phyloP scores from a whole-genome alignment of 1,139 yeast genomes.

The Saccharomyces hybrid region DNA sequence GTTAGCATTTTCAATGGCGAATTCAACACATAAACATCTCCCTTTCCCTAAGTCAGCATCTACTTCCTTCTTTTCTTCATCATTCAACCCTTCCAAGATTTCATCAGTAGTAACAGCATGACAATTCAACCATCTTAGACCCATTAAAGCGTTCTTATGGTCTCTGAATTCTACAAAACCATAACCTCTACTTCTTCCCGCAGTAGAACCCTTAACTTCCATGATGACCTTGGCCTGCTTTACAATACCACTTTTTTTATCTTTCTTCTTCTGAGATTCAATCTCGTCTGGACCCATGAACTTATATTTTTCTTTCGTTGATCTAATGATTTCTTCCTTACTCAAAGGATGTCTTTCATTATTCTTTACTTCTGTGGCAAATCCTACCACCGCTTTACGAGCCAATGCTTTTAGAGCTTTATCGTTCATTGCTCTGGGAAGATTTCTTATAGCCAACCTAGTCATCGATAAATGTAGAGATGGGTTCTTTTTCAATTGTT shows the following conservation, averaged over 20 bases:
- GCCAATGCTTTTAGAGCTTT: constrained; percentile 86
- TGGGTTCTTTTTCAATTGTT: constrained; percentile 86
- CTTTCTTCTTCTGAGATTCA: constrained; percentile 42
- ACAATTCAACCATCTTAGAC: constrained; percentile 93
- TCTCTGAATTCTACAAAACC: constrained; percentile 93
- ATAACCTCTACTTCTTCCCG: constrained; percentile 92
- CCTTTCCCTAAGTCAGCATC: constrained; percentile 47
- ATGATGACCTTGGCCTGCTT: constrained; percentile 87
- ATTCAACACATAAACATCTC: constrained; percentile 84
- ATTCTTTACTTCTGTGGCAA: constrained; percentile 84
- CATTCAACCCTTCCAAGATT: constrained; percentile 61
- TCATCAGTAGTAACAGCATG: constrained; percentile 73
- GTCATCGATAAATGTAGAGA: constrained; percentile 84
- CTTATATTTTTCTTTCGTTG: constrained; percentile 57
- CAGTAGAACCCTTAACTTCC: constrained; percentile 80
- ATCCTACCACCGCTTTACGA: constrained; percentile 88
- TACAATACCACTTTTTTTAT: constrained; percentile 80
- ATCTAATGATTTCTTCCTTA: constrained; percentile 80
- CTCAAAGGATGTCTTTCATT: constrained; percentile 75
- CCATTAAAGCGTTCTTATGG: constrained; percentile 92
- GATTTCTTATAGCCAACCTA: constrained; percentile 85
- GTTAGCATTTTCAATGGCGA: constrained; percentile 91
- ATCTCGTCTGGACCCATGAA: constrained; percentile 41
- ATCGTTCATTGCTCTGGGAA: constrained; percentile 87
- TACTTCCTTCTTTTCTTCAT: constrained; percentile 54